Evolutionary conservation across 305 asterid species (phyloP).

Genomic region (Rubia tinctorum): DNA sequence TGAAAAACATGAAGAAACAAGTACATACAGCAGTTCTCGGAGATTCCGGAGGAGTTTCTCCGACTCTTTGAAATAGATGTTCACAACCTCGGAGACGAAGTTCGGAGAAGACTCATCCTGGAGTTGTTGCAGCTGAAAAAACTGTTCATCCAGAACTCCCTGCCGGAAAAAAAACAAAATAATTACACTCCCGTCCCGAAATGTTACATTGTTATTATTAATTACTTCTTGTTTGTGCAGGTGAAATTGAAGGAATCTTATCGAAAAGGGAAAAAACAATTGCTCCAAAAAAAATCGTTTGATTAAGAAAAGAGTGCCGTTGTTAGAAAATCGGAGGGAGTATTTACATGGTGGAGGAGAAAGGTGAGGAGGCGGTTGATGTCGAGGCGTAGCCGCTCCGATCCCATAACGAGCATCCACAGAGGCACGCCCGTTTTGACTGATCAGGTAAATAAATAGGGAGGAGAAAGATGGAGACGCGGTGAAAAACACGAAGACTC

Average conservation of each 20-base stretch:
- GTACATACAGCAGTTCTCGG: constrained; percentile 54
- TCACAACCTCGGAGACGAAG: constrained; percentile 85
- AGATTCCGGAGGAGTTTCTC: constrained; percentile 78
- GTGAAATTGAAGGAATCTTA: no score
- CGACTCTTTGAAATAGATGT: constrained; percentile 75
- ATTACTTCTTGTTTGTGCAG: no score
- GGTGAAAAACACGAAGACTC: neutral
- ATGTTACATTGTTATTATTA: no score
- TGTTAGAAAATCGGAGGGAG: neutral
- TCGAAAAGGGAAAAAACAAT: no score
- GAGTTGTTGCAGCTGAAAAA: constrained; percentile 76
- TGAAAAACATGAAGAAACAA: no score
- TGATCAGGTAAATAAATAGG: neutral
- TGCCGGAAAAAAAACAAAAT: neutral
- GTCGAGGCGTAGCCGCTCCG: constrained; percentile 71
- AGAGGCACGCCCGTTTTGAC: constrained; percentile 96
- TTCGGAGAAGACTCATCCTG: constrained; percentile 87
- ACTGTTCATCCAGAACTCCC: constrained; percentile 94
- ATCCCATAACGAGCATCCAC: constrained; percentile 82
- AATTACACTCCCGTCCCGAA: no score
- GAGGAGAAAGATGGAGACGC: neutral
- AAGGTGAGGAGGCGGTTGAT: constrained; percentile 79
- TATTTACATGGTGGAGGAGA: constrained; percentile 79
- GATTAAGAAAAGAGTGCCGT: no score
- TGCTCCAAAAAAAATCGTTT: no score